Evolutionary conservation across 2,329 filamentous ascomycete species (phyloP), one percentile per base, ranked within the genome.

Genomic region (Stagonosporopsis tanaceti): DNA sequence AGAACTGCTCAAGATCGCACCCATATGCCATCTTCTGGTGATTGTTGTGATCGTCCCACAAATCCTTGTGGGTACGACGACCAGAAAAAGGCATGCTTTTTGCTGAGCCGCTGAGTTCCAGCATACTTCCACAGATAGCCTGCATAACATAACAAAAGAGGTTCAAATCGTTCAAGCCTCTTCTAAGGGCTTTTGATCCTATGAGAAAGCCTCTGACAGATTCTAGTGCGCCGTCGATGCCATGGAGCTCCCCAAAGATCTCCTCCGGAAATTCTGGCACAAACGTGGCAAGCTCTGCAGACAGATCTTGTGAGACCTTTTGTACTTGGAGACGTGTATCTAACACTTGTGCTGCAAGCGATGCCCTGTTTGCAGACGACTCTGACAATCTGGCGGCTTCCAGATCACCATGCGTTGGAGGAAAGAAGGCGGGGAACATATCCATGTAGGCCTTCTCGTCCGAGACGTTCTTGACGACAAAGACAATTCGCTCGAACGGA

Each of bases 371-470:
- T 17, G 47, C 39, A 38, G 56, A 57, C 40, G 42, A 37, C 4
- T 59, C 53, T 6, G 50, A 58, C 12, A 56, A 47, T 25, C 56
- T 57, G 3, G 65, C 62, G 20, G 57, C 57, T 17, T 73, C 71
- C 5, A 73, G 32, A 38, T 75, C 71, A 22, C 61, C 64, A 45
- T 72, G 65, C 20, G 69, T 74, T 14, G 72, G 72, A 11, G 73
- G 73, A 17, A 76, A 75, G 57, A 68, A 75, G 0, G 68, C 64
- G 0, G 72, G 70, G 4, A 76, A 50, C 25, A 69, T 64, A 17
- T 73, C 64, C 35, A 63, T 66, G 40, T 74, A 75, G 1, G 71
- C 68, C 38, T 67, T 65, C 34, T 69, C 64, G 24, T 76, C 72
- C 2, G 50, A 34, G 15, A 60, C 59, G 11, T 47, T 66, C 20